Base-by-base conservation (phyloP, 768 basidiomycete species). In the Rhizopogon sp. region DNA sequence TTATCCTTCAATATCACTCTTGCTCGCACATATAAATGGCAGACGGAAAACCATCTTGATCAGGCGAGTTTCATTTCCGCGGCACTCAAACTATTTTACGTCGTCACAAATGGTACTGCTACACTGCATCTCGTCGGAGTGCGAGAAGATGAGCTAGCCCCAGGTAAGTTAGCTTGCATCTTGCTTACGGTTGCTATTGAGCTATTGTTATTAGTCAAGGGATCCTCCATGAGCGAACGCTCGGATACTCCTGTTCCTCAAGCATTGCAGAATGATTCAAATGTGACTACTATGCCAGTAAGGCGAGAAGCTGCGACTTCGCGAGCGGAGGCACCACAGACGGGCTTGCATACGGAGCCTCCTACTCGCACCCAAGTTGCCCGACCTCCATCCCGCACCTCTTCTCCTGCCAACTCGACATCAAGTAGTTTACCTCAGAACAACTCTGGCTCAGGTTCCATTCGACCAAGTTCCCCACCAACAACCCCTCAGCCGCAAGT, bases 11-110 rank as follows among this genome's bases (percentile, higher is more conserved):
- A 87, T 62, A 77, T 98, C 57, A 93, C 90, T 1, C 79, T 98
- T 51, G 84, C 88, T n/a, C 81, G 91, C 67, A 85, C 91, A 25
- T 98, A 98, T 72, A 79, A 75, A 67, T 98, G 95, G 94, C 80
- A 87, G 65, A 90, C 93, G 0, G 94, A 96, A 63, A 80, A 78
- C 53, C 67, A 78, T 33, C 66, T 66, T 25, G 93, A 98, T 61
- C 95, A 96, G 67, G 61, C 74, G 11, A 70, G 71, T 11, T 98
- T 98, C 67, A 66, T 97, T 47, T 76, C 78, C 40, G 76, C 86
- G 1, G 61, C 88, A 40, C 71, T 93, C 56, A 79, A 83, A 43
- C 74, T 87, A 35, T 88, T 86, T 66, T 79, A 72, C 39, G 67
- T 67, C 37, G 71, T 82, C 22, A 67, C 79, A 20, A 74, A 72